These are phyloP conservation scores for Candolleomyces eurysporus DNA, from an alignment of 768 basidiomycete genomes.

Conservation along the genomic window DNA sequence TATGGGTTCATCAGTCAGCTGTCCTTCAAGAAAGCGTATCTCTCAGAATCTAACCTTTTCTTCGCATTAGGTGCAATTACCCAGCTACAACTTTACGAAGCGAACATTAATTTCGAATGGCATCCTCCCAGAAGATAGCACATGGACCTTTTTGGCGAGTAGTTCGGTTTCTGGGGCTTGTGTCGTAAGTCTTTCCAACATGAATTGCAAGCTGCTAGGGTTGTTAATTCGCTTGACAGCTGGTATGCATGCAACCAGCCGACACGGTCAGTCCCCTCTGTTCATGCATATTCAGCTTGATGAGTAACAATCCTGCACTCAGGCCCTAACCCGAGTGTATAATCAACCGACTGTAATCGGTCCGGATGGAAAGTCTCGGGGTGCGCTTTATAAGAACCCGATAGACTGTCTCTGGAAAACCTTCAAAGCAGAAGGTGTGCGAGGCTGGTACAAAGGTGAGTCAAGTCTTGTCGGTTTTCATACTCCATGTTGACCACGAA, in stretches of 20 bases:
- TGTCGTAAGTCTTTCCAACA: conserved; percentile 58
- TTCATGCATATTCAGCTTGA: neutral
- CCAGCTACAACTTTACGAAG: conserved; percentile 94
- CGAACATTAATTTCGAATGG: conserved; percentile 66
- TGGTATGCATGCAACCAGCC: conserved; percentile 92
- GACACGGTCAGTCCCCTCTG: conserved; percentile 55
- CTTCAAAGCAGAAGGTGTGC: conserved; percentile 80
- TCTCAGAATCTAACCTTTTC: conserved; percentile 1
- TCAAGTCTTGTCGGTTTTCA: neutral
- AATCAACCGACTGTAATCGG: conserved; percentile 83
- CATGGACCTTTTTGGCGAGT: conserved; percentile 85
- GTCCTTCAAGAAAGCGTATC: neutral
- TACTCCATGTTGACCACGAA: neutral
- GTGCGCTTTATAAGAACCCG: conserved; percentile 84
- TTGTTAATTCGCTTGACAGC: conserved; percentile 39
- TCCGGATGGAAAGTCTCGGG: conserved; percentile 69
- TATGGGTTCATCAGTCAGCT: conserved; percentile 79
- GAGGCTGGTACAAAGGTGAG: conserved; percentile 94
- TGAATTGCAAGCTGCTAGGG: neutral
- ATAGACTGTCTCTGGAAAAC: conserved; percentile 98
- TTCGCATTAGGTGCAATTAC: conserved; percentile 77
- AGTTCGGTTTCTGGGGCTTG: conserved; percentile 89
- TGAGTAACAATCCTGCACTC: neutral
- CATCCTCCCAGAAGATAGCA: conserved; percentile 70
- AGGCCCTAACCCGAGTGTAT: conserved; percentile 93